Percentiles rank a stretch among this genome's conserved stretches.
Conservation (phyloP, 352 stramenopile genomes). For the Albugo candida region DNA sequence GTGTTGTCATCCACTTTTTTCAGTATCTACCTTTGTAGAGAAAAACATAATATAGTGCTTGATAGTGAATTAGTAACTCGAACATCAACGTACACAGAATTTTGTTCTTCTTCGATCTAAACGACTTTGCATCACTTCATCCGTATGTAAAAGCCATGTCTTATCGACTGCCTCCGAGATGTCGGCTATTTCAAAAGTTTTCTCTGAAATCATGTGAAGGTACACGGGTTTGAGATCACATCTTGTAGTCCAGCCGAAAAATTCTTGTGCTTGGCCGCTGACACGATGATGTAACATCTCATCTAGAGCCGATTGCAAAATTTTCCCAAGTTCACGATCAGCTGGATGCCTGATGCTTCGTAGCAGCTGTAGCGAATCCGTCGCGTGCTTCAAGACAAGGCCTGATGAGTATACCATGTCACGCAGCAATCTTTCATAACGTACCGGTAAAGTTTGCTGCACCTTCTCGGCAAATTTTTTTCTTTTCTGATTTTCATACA, state of each 20-base stretch:
- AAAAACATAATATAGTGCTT: not conserved
- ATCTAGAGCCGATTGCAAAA: constrained; percentile 45
- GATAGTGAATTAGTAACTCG: not conserved
- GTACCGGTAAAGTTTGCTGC: constrained; percentile 63
- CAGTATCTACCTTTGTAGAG: constrained; percentile 23
- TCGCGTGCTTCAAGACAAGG: constrained; percentile 25
- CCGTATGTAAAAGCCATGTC: constrained; percentile 54
- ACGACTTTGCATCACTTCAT: constrained; percentile 48
- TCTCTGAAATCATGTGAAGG: constrained; percentile 56
- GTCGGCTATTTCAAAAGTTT: constrained; percentile 33
- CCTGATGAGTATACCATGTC: not conserved
- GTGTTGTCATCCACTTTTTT: constrained; percentile 76
- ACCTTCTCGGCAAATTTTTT: constrained; percentile 76
- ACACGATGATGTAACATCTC: constrained; percentile 72
- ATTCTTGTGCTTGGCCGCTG: constrained; percentile 26
- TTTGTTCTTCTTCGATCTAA: constrained; percentile 59
- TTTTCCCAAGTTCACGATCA: constrained; percentile 62
- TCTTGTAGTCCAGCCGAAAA: constrained; percentile 62
- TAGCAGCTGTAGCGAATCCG: constrained; percentile 76
- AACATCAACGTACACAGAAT: constrained; percentile 42
- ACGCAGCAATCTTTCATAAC: constrained; percentile 1
- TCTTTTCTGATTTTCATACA: constrained; percentile 72
- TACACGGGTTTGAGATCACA: constrained; percentile 77
- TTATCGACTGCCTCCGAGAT: constrained; percentile 61
- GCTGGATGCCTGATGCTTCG: constrained; percentile 71